phyloP scores from a whole-genome alignment of 2,329 filamentous ascomycete genomes.

The Venturia pyrina region DNA sequence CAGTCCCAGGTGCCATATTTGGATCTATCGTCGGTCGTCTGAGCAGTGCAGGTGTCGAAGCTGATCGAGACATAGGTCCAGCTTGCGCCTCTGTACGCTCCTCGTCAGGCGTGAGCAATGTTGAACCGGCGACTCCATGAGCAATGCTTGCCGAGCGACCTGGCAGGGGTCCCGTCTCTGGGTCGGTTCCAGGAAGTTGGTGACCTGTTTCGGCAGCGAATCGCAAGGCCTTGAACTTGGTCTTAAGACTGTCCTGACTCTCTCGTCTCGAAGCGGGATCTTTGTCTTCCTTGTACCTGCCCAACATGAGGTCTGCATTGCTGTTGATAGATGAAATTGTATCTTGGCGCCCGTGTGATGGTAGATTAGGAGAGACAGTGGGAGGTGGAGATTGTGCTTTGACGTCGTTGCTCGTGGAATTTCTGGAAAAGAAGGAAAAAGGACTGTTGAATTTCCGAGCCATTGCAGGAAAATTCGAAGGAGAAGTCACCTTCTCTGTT shows the following conservation, averaged over 20 bases:
- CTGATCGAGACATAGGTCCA: background rate
- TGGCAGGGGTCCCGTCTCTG: conserved; percentile 30
- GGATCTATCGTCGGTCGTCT: conserved; percentile 54
- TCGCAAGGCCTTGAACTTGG: conserved; percentile 36
- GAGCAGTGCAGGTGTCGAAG: conserved; percentile 21
- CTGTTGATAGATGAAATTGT: conserved; percentile 72
- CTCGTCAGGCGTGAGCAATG: conserved; percentile 33
- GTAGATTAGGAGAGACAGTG: conserved; percentile 27
- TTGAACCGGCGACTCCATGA: conserved; percentile 33
- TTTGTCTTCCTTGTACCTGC: conserved; percentile 57
- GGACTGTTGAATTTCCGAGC: conserved; percentile 72
- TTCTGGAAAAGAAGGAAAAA: conserved; percentile 76
- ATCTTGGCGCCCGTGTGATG: conserved; percentile 49
- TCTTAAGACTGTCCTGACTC: conserved; percentile 33
- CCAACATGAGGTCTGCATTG: conserved; percentile 70
- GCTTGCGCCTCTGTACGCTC: conserved; percentile 28
- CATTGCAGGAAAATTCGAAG: conserved; percentile 30
- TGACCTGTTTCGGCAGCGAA: conserved; percentile 36
- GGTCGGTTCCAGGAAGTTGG: conserved; percentile 27
- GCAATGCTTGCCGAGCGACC: conserved; percentile 28
- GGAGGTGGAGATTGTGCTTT: conserved; percentile 48
- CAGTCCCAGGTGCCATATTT: conserved; percentile 72
- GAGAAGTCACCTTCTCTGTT: conserved; percentile 21
- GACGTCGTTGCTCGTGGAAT: conserved; percentile 41
- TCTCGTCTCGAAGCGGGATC: conserved; percentile 17